Base-by-base conservation (phyloP, 345 rosid genomes). In the Citrus hindsii region DNA sequence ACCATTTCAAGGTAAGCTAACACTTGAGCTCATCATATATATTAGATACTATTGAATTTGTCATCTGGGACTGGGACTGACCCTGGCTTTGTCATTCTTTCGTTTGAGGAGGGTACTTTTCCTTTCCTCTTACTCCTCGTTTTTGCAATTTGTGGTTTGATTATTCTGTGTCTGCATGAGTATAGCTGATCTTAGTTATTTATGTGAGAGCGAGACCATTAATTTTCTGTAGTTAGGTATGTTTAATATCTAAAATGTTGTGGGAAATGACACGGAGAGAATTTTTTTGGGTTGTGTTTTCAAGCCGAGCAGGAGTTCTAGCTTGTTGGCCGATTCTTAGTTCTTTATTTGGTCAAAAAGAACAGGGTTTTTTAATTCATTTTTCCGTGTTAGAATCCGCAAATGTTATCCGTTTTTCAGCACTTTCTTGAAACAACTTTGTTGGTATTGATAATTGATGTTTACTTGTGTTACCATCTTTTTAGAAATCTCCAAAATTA, bases 401-500 rank as follows among this genome's bases (percentile, higher is more conserved):
- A 22, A 67, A 76, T 46, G 24, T 51, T 33, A 46, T 28, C 24
- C 30, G 40, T 30, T 56, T 38, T 62, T 69, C 68, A 35, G 33
- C 59, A 46, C 76, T 67, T 76, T 30, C 68, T 73, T 73, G 77
- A 62, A 86, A 66, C 84, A 84, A 74, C 77, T 80, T 83, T 69
- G 73, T 86, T 79, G 86, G 81, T 75, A 85, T 83, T 5, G 58
- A 53, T 53, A 53, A 18, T 53, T 81, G 82, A 83, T 89, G 83
- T 78, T 84, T 38, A 5, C 66, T 68, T 83, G 70, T 69, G 37
- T 46, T 69, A 56, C 48, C 73, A 69, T 83, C 79, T 71, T 30
- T 81, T 73, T 67, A 62, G 71, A 85, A 87, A 74, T 83, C 82
- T 79, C 78, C 79, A 83, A 79, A 73, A 48, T 80, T 85, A 87